A percentile compares a stretch with the other conserved stretches of the same genome.
These are phyloP conservation scores for Cladosporium sp. DNA, from an alignment of 2,329 filamentous ascomycete species.

Conservation along the genomic window DNA sequence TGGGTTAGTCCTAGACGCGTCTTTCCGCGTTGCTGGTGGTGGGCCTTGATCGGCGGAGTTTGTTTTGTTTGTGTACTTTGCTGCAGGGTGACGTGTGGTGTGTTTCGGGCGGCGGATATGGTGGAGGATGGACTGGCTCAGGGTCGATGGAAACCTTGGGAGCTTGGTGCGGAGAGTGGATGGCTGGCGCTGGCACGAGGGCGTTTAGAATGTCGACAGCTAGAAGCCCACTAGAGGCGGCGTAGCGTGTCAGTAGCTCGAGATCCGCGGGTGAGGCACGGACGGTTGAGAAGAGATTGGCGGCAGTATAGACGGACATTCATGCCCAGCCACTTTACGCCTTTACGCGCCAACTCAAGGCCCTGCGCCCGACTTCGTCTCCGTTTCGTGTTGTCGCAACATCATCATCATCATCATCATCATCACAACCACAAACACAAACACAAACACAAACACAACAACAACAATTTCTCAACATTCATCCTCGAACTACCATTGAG, in stretches of 20 bases:
- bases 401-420: constrained; percentile 9
- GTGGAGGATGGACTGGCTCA: constrained; percentile 12
- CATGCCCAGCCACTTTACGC: constrained; percentile 9
- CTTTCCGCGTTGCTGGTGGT: constrained; percentile 17
- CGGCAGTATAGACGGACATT: neutral
- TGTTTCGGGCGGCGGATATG: constrained; percentile 16
- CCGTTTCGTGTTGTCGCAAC: constrained; percentile 7
- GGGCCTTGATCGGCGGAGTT: constrained; percentile 23
- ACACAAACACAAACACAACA: constrained; percentile 15
- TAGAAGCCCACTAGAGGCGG: neutral
- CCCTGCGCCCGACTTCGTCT: neutral
- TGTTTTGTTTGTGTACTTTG: constrained; percentile 24
- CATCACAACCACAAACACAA: constrained; percentile 9
- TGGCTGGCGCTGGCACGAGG: constrained; percentile 8
- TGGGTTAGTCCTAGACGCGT: constrained; percentile 23
- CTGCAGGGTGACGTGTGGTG: constrained; percentile 25
- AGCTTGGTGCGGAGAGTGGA: neutral
- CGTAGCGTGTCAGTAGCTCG: neutral
- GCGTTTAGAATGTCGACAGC: neutral
- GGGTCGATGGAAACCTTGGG: constrained; percentile 5
- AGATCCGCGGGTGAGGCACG: neutral
- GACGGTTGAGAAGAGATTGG: neutral
- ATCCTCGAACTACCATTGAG: neutral
- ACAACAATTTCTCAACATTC: neutral
- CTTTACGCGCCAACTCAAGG: constrained; percentile 12